These are phyloP conservation scores for Schizosaccharomyces octosporus DNA, from an alignment of 805 yeast genomes.

Conservation along the genomic window DNA sequence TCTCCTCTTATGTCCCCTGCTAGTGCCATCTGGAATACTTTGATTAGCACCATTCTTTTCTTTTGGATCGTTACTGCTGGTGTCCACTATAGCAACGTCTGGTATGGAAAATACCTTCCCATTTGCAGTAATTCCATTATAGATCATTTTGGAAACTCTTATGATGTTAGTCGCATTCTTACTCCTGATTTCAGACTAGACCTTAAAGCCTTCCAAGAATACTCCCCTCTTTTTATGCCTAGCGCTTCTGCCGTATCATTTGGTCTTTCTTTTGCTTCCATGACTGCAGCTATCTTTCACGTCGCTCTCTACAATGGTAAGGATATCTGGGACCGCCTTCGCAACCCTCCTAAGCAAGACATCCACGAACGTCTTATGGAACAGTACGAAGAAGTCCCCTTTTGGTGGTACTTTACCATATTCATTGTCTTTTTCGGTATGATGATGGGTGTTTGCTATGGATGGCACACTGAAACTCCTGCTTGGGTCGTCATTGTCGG, in stretches of 20 bases:
- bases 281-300: slow-evolving; percentile 35
- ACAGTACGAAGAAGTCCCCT: slow-evolving; percentile 44
- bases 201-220: slow-evolving; percentile 21
- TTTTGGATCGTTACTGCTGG: slow-evolving; percentile 16
- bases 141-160: slow-evolving; percentile 26
- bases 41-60: slow-evolving; percentile 13
- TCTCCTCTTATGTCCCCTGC: slow-evolving; percentile 16
- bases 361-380: slow-evolving; percentile 18
- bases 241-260: slow-evolving; percentile 36
- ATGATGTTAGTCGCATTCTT: slow-evolving; percentile 24
- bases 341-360: slow-evolving; percentile 14
- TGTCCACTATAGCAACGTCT: slow-evolving; percentile 19
- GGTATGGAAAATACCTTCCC: slow-evolving; percentile 18
- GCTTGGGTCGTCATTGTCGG: slow-evolving; percentile 39
- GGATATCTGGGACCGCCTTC: slow-evolving; percentile 19
- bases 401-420: slow-evolving; percentile 40
- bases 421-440: slow-evolving; percentile 18
- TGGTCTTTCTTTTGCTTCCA: slow-evolving; percentile 38
- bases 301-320: slow-evolving; percentile 32
- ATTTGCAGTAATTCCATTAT: slow-evolving; percentile 26
- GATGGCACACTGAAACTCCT: slow-evolving; percentile 30
- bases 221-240: slow-evolving; percentile 41
- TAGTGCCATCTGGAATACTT: slow-evolving; percentile 15
- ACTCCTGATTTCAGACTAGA: slow-evolving; percentile 18
- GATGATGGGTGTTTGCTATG: slow-evolving; percentile 15